phyloP scores from a whole-genome alignment of 345 rosid genomes.

The Garcia nutans region DNA sequence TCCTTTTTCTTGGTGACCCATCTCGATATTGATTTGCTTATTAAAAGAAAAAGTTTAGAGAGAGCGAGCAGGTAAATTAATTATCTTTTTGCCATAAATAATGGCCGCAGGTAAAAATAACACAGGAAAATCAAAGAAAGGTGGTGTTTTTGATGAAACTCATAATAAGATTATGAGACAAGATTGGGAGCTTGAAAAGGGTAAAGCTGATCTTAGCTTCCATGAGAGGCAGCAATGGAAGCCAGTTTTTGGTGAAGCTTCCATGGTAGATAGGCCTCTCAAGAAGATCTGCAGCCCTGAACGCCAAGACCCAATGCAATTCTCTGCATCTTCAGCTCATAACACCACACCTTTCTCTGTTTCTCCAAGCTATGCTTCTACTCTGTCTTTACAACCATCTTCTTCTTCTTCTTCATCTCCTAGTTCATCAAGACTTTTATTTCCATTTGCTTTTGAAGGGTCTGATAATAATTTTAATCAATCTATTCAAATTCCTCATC shows the following conservation, averaged over 20 bases:
- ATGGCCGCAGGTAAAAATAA: slow-evolving; percentile 50
- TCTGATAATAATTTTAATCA: slow-evolving; percentile 20
- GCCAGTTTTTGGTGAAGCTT: slow-evolving; percentile 55
- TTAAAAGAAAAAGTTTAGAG: slow-evolving; percentile 17
- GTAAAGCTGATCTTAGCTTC: slow-evolving; percentile 24
- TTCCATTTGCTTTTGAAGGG: slow-evolving; percentile 56
- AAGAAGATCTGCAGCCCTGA: slow-evolving; percentile 68
- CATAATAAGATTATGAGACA: slow-evolving; percentile 32
- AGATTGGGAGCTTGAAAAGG: slow-evolving; percentile 46
- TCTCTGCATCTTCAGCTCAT: slow-evolving; percentile 20
- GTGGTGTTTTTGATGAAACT: slow-evolving; percentile 30
- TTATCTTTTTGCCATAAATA: neutral
- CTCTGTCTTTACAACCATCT: slow-evolving; percentile 9
- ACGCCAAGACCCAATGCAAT: slow-evolving; percentile 37
- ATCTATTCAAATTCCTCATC: slow-evolving; percentile 43
- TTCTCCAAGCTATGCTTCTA: slow-evolving; percentile 10
- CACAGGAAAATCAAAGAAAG: slow-evolving; percentile 48
- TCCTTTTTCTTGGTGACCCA: slow-evolving; percentile 15
- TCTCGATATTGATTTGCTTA: slow-evolving; percentile 16
- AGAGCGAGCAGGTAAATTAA: slow-evolving; percentile 28
- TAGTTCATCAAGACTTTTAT: slow-evolving; percentile 35
- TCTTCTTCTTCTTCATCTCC: slow-evolving; percentile 23
- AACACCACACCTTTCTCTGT: slow-evolving; percentile 24
- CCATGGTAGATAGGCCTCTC: slow-evolving; percentile 50
- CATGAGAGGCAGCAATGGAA: slow-evolving; percentile 48